Base-by-base conservation (phyloP, 2,329 filamentous ascomycete genomes). In the Colletotrichum endophyticum region DNA sequence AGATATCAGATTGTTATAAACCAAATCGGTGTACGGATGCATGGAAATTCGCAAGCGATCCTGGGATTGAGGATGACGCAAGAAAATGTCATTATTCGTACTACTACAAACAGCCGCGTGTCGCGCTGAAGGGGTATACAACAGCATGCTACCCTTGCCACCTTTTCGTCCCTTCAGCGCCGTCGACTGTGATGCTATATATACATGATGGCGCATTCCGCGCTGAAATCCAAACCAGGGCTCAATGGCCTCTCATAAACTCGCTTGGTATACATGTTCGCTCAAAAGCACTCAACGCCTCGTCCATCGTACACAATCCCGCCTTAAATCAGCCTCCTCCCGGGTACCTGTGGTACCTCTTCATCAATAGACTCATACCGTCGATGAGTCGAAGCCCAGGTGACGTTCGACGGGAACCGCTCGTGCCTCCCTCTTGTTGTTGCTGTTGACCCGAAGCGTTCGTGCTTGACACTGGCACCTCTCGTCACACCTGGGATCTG, bases 1-100 rank as follows among this genome's bases (percentile, higher is more conserved):
- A 59, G 70, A 73, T n/a, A 73, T 30, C 11, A 70, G 74, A 76
- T 70, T 76, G 74, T 59, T 22, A 57, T 8, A 44, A 39, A 30
- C 5, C 32, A 25, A 22, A 8, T n/a, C 9, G 9, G n/a, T 68
- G 25, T 63, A 30, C 28, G 11, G 63, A 39, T 44, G 36, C 16
- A 13, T n/a, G 27, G 57, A 61, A 30, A 8, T 32, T 27, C 15
- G 25, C 8, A 34, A 34, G 28, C 49, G 27, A 19, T 15, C 27
- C 11, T 30, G 27, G n/a, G 53, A 25, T 57, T 44, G 12, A 36
- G 25, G 27, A 9, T 34, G 28, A 36, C 30, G 28, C n/a, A 69
- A 61, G 32, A 75, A 57, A 75, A 73, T 32, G 56, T 66, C 70
- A 69, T 76, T 76, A 70, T 64, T 76, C 64, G 70, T 73, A 73